Base-by-base conservation (phyloP, 805 yeast species). In the Ogataea glucozyma region DNA sequence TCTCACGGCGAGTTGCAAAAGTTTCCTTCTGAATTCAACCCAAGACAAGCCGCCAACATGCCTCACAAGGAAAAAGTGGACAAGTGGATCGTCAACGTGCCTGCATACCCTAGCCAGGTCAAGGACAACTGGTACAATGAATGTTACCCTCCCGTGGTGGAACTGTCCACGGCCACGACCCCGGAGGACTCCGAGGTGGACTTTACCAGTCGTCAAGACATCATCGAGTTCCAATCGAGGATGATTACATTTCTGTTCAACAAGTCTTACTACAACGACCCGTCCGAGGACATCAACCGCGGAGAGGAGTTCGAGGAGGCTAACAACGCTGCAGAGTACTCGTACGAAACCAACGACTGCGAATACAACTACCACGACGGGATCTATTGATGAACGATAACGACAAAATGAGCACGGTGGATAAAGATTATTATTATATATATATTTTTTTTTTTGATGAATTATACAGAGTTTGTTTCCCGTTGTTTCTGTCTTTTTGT, bases 11-110 rank as follows among this genome's bases (percentile, higher is more conserved):
- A 45, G 21, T 18, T 42, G 7, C 49, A 44, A n/a, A 46, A 46
- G 26, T 71, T 78, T 40, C 82, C 84, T 1, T 47, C 65, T 1
- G 54, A 56, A 11, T 83, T 85, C 56, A 73, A 83, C 45, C 91
- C 91, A 10, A 69, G 88, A 54, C 62, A 63, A 22, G 79, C 80
- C 2, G 65, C 73, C 7, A 81, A 79, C 58, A 84, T 85, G 89
- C 71, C 79, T 1, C 76, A 72, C 48, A 67, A 63, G 36, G 91
- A 85, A 53, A 85, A 85, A 53, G 85, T 85, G 1, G 69, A 69
- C 27, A 64, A 60, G 6, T 85, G 93, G 93, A 73, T 85, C 26
- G 64, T 66, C 3, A 68, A 70, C 21, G 72, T 85, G 3, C 90
- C 90, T 1, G 56, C 71, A 7, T 69, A 63, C 38, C 56, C 64